Percentiles rank a stretch among this genome's conserved stretches.
phyloP scores from a whole-genome alignment of 345 rosid genomes.

The Microcos paniculata region DNA sequence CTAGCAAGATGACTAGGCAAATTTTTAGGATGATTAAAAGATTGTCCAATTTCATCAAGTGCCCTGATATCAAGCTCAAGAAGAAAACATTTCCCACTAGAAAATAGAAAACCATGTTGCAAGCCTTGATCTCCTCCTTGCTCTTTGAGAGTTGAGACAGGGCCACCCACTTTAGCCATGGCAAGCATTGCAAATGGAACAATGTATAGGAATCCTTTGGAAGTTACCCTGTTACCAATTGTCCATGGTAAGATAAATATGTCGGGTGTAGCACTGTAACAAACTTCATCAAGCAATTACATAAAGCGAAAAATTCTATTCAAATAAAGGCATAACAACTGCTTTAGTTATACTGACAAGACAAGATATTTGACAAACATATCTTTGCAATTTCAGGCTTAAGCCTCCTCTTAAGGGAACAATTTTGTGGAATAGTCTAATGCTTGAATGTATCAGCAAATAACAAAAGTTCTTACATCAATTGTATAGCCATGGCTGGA shows the following conservation, averaged over 20 bases:
- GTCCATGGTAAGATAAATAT: conserved; percentile 46
- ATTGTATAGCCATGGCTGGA: conserved; percentile 71
- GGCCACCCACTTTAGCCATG: conserved; percentile 66
- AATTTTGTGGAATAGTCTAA: neutral
- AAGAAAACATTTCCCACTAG: conserved; percentile 90
- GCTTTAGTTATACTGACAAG: neutral
- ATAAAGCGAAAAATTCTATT: neutral
- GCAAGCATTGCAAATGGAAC: conserved; percentile 83
- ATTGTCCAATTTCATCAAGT: conserved; percentile 83
- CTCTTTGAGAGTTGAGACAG: conserved; percentile 72
- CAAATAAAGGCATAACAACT: neutral
- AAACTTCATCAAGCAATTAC: neutral
- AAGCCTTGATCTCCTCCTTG: conserved; percentile 87
- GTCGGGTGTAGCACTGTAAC: conserved; percentile 3
- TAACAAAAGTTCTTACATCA: conserved; percentile 51
- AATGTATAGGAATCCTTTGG: conserved; percentile 73
- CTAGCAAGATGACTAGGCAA: conserved; percentile 83
- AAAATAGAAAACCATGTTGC: conserved; percentile 94
- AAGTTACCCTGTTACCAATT: conserved; percentile 81
- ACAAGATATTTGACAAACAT: neutral
- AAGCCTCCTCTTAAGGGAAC: neutral
- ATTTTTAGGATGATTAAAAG: conserved; percentile 61
- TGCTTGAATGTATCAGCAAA: neutral
- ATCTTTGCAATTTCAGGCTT: neutral
- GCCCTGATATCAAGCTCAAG: conserved; percentile 83